phyloP scores from a whole-genome alignment of 768 basidiomycete species.

The Steccherinum ochraceum region DNA sequence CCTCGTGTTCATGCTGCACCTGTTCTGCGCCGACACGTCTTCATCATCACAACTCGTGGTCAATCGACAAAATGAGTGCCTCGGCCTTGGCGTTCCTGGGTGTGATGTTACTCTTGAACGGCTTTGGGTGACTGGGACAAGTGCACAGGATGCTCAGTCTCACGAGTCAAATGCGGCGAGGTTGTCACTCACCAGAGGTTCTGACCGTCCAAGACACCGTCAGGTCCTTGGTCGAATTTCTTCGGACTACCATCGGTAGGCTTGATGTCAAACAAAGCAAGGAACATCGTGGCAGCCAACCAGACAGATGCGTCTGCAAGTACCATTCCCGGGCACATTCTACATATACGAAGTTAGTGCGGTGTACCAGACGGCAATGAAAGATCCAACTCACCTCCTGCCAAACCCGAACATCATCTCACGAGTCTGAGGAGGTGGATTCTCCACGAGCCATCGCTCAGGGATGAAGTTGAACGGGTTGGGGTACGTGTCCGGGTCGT shows the following conservation, averaged over 20 bases:
- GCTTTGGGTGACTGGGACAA: constrained; percentile 8
- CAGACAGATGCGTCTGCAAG: neutral
- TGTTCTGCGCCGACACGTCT: no score
- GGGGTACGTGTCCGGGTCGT: neutral
- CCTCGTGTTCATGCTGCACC: no score
- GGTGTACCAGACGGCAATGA: neutral
- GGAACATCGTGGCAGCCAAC: neutral
- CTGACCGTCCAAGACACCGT: neutral
- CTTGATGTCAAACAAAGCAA: neutral
- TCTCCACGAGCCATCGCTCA: neutral
- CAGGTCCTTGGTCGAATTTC: neutral
- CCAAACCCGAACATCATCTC: constrained; percentile 1
- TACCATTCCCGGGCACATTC: neutral
- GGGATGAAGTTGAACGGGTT: neutral
- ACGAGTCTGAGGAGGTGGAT: neutral
- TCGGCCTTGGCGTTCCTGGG: constrained; percentile 2
- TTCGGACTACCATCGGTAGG: neutral
- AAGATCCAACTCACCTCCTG: neutral
- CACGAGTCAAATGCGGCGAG: no score
- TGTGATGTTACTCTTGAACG: constrained; percentile 9
- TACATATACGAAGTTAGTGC: neutral
- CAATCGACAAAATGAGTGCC: neutral
- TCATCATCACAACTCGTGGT: no score
- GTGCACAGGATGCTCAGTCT: neutral
- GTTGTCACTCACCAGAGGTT: neutral